These are phyloP conservation scores for Puccinia coronata DNA, from an alignment of 1,284 basidiomycete genomes.

Conservation along the genomic window DNA sequence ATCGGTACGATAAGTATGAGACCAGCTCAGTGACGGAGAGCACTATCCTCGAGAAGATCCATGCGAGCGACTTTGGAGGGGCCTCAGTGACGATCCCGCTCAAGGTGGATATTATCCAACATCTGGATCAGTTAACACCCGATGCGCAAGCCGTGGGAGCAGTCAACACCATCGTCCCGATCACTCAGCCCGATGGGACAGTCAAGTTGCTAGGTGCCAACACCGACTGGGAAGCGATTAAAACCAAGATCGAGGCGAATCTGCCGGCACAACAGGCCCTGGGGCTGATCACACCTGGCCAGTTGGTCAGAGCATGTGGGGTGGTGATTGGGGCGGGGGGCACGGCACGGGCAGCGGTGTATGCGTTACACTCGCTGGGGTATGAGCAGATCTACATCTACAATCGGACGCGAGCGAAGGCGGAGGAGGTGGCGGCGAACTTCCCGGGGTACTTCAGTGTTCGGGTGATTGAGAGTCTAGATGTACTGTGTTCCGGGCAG, in stretches of 20 bases:
- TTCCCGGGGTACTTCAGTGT: conserved; percentile 70
- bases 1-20: conserved; percentile 72
- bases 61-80: conserved; percentile 78
- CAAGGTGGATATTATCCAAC: conserved; percentile 81
- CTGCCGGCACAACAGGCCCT: conserved; percentile 50
- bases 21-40: conserved; percentile 66
- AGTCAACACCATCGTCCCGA: conserved; percentile 83
- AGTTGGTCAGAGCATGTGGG: conserved; percentile 62
- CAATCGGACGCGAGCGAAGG: conserved; percentile 77
- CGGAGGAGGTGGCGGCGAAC: conserved; percentile 67
- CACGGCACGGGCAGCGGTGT: conserved; percentile 86
- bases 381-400: conserved; percentile 74
- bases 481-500: conserved; percentile 63
- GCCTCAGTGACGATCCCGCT: conserved; percentile 94
- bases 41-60: conserved; percentile 68
- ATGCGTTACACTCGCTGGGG: conserved; percentile 74
- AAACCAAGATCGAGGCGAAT: conserved; percentile 61
- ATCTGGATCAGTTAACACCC: conserved; percentile 73
- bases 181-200: conserved; percentile 61
- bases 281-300: conserved; percentile 58
- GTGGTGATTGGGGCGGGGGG: conserved; percentile 90
- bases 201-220: conserved; percentile 77
- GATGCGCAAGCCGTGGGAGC: conserved; percentile 82
- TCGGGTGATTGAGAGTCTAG: conserved; percentile 67
- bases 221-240: conserved; percentile 88